Base-by-base conservation (phyloP, 1,284 basidiomycete species). In the Austroboletus olivaceoglutinosus region DNA sequence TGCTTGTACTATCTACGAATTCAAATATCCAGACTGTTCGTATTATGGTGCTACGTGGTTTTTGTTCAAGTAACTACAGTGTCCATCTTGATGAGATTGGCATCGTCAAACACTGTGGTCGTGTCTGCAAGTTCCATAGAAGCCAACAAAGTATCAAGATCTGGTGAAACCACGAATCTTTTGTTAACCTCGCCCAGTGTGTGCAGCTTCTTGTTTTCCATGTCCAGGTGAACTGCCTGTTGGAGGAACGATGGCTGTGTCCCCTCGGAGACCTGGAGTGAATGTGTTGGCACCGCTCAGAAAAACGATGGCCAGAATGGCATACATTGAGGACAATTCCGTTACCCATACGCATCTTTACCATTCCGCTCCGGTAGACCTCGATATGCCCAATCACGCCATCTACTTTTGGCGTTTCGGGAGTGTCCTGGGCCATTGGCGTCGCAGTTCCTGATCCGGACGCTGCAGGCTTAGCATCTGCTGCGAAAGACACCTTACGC, bases 181-280 rank as follows among this genome's bases (percentile, higher is more conserved):
- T 89, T 86, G 72, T 89, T 86, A 44, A 97, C 80, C 64, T 94
- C 89, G 25, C 94, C 94, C 0, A 97, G 72, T 7, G 93, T 81
- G 34, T 79, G 79, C 13, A 94, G 73, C 10, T 73, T 74, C 56
- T 85, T 85, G 25, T 76, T 72, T 41, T 68, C 68, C 43, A 73
- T 62, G 67, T 97, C 87, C 41, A 96, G 64, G 57, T 86, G 78
- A 42, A 92, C 86, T 8, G 91, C 85, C 56, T 96, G 91, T 65
- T 97, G 92, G 10, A 96, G 76, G 70, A 97, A 98, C 0, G 91
- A 91, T 2, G 91, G 83, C 55, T 91, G 89, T 9, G 91, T 93
- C 16, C 89, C 91, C 12, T 89, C 83, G 5, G 81, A 83, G 22
- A 97, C 86, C 91, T 96, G 63, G 27, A 44, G 42, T 45, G 21